phyloP scores from a whole-genome alignment of 176 grass and related monocot species.

The Aegilops speltoides region DNA sequence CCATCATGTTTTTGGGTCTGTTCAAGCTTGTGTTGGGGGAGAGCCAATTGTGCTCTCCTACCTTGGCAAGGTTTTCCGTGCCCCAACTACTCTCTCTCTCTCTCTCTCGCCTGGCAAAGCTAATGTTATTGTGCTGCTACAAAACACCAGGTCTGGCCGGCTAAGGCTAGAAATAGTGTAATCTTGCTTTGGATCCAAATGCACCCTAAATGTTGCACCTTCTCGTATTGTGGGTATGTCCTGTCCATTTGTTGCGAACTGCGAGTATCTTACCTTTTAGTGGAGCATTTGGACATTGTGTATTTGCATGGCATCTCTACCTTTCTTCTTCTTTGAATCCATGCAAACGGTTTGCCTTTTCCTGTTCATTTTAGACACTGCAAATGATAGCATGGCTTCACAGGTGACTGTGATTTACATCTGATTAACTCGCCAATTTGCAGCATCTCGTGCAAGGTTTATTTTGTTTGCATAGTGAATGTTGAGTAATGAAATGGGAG shows the following conservation, averaged over 20 bases:
- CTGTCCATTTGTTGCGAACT: background rate
- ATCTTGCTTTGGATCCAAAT: background rate
- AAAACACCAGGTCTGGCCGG: background rate
- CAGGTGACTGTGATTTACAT: background rate
- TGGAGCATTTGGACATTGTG: background rate
- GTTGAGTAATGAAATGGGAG: background rate
- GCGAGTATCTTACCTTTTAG: background rate
- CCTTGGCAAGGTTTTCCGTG: background rate
- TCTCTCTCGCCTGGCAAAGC: background rate
- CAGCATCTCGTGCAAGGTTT: background rate
- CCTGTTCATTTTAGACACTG: conserved; percentile 23
- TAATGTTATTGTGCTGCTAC: background rate
- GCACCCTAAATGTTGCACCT: background rate
- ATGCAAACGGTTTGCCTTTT: conserved; percentile 1
- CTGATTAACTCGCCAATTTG: conserved; percentile 7
- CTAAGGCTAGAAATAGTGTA: background rate
- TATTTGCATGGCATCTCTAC: background rate
- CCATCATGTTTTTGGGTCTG: conserved; percentile 4
- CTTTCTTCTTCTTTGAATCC: conserved; percentile 9
- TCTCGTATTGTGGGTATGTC: conserved; percentile 20
- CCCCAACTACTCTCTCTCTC: background rate
- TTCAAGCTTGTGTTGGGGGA: background rate
- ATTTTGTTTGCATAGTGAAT: conserved; percentile 8
- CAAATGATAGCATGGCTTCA: conserved; percentile 11
- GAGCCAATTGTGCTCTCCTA: background rate